Base-by-base conservation (phyloP, 2,329 filamentous ascomycete genomes). In the Fusarium nelsonii region DNA sequence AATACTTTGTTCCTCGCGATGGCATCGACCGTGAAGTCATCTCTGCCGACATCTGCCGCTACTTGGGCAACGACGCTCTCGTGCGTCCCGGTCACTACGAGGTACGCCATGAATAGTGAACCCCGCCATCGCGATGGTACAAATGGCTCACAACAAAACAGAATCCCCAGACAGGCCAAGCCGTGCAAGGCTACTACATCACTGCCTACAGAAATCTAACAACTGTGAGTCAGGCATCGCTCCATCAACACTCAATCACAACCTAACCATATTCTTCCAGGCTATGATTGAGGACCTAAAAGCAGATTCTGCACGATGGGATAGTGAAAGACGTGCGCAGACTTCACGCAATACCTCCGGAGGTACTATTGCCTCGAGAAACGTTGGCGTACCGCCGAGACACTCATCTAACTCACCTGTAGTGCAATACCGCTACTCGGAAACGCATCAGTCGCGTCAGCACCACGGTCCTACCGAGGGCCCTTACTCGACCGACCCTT, bases 1-100 rank as follows among this genome's bases (percentile, higher is more conserved):
- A 93, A 81, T 94, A 93, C 78, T 94, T 94, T 79, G 89, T 94
- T 57, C 90, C 91, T 45, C 88, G 90, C 75, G 90, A 93, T 79
- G 91, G 92, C 77, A 94, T 94, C 80, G 91, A 92, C 78, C 89
- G 91, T 74, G 91, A 94, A 80, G 92, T 94, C 75, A 93, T 94
- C 80, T 92, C 92, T 68, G 90, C 91, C 77, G 92, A 94, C 78
- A 93, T 94, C 71, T 94, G 92, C 83, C 91, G 91, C 77, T 94
- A 93, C 78, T 86, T 94, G 73, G 92, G 92, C 76, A 93, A 93
- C 79, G 92, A 94, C 84, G 92, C 92, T 72, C 86, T 92, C 75
- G 91, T 93, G 77, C 90, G 90, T 76, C 91, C 91, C 63, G 90
- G 90, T 75, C 88, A 87, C 73, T 91, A 92, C 80, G 88, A 92